Base-by-base conservation (phyloP, 1,139 yeast genomes). In the Yamadazyma spencermartinsiae region DNA sequence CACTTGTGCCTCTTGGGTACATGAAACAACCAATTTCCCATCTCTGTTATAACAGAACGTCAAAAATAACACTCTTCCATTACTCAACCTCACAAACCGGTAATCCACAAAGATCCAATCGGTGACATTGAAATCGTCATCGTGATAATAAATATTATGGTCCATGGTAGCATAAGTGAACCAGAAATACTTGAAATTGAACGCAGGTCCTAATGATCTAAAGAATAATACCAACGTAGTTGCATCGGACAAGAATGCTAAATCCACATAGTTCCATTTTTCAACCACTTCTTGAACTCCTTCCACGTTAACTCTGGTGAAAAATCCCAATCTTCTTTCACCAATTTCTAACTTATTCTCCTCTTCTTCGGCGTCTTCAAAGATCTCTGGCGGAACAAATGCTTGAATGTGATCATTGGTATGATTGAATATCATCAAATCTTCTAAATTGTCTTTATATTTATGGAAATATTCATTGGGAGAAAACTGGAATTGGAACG, bases 41-140 rank as follows among this genome's bases (percentile, higher is more conserved):
- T 62, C 60, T 38, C 53, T 42, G n/a, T 67, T 63, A 45, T 51
- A 71, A 30, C 61, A 54, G 33, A 50, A 55, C 26, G 63, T 52
- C 24, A 56, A 51, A 38, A 65, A 62, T 44, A 68, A 57, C 4
- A 66, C 62, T 36, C 76, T 53, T 44, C 70, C 69, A 45, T 71
- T 71, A 39, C 54, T 52, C 51, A 65, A 52, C 30, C 68, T 51
- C 28, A 61, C 42, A 43, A 68, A 71, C 34, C 54, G 49, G 48
- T 56, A 68, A 47, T 68, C 74, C 39, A 68, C 42, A 45, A 59
- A 71, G 44, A 68, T 45, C 73, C 74, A 70, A 17, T 59, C 55
- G 23, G 66, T 62, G 3, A 72, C 61, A 46, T 68, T 43, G 40
- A 49, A 49, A 37, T 49, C 50, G 17, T 43, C 41, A 36, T 49